A percentile compares a stretch with the other conserved stretches of the same genome.
Evolutionary conservation across 371 early-diverging fungal genomes (phyloP).

Genomic region (Batkoa obscura): DNA sequence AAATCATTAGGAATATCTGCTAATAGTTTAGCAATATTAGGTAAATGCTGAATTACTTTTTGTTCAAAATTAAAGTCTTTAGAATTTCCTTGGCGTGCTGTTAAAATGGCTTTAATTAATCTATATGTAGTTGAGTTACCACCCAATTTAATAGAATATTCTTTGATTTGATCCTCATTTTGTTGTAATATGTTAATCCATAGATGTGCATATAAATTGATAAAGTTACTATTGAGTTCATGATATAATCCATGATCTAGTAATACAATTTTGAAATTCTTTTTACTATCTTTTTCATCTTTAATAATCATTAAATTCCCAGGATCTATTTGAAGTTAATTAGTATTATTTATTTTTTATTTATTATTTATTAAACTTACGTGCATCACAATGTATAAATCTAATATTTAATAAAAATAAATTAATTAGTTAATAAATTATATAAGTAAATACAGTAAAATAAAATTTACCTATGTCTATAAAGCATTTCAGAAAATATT

Average conservation of each 20-base stretch:
- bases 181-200: slow-evolving; percentile 71
- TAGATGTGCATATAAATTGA: slow-evolving; percentile 68
- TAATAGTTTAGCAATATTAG: slow-evolving; percentile 55
- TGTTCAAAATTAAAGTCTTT: slow-evolving; percentile 15
- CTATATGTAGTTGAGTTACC: slow-evolving; percentile 50
- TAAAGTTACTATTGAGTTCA: slow-evolving; percentile 43
- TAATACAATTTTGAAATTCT: slow-evolving; percentile 66
- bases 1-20: slow-evolving; percentile 59
- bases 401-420: slow-evolving; percentile 7
- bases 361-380: slow-evolving; percentile 11
- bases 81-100: slow-evolving; percentile 60
- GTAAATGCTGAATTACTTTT: slow-evolving; percentile 25
- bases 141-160: slow-evolving; percentile 31
- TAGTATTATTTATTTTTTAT: background rate
- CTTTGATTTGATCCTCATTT: slow-evolving; percentile 39
- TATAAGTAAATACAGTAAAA: background rate
- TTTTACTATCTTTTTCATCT: background rate
- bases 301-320: slow-evolving; percentile 48
- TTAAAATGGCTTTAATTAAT: slow-evolving; percentile 67
- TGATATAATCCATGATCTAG: slow-evolving; percentile 90
- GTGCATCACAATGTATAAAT: slow-evolving; percentile 65
- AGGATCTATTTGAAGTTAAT: slow-evolving; percentile 20
- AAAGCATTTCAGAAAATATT: slow-evolving; percentile 83
- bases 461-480: slow-evolving; percentile 38
- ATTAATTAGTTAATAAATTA: background rate